Base-by-base conservation (phyloP, 148 eudicot genomes). In the Camellia granthamiana region DNA sequence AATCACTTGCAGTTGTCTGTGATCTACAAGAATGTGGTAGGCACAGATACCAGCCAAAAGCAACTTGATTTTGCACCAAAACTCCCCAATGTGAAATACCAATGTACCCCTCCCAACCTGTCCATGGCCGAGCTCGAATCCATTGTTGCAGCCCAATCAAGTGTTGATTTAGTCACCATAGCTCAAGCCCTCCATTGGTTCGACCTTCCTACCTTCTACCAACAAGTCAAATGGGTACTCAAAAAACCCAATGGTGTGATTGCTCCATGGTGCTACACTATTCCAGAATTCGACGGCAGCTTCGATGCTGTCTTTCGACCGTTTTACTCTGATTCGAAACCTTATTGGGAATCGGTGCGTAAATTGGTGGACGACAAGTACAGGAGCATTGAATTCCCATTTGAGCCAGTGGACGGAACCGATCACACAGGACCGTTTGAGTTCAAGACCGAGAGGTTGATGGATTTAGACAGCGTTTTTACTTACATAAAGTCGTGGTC, bases 121-220 rank as follows among this genome's bases (percentile, higher is more conserved):
- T 78, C 96, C 41, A 23, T 44, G 5, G 11, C 75, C 0, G 82
- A 91, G 51, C 81, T 92, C 54, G 59, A 85, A 51, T 23, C 54
- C 41, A 62, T 5, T 2, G 79, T 95, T 0, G 86, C 88, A 3
- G 14, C 78, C 5, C 74, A 79, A 52, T 85, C 92, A 16, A 86
- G 83, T 47, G 79, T 91, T 0, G 97, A 95, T 75, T 70, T 95
- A 6, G 88, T 95, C 23, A 91, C 97, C 54, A 15, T 94, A 44
- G 98, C 92, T 47, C 95, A 91, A 87, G 97, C 97, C 56, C 61
- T 92, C 69, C 98, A 94, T 72, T 94, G 97, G 98, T 91, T 94
- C 19, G 90, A 91, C 79, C 90, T 86, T 9, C 89, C 92, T 16
- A 84, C 74, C 3, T 91, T 94, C 84, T 91, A 88, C 83, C 77